Base-by-base conservation (phyloP, 805 yeast species). In the Blastobotrys parvus region DNA sequence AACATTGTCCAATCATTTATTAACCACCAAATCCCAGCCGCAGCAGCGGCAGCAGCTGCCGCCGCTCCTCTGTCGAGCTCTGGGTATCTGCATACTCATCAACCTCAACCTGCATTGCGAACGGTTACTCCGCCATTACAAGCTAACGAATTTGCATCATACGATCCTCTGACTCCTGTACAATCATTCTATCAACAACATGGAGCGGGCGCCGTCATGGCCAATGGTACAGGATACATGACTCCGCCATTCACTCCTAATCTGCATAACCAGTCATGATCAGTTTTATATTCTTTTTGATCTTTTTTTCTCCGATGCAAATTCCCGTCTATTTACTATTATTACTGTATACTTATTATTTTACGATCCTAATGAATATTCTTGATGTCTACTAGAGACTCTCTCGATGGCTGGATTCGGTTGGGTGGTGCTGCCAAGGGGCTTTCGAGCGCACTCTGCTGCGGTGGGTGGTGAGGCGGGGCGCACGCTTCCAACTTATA, bases 171-270 rank as follows among this genome's bases (percentile, higher is more conserved):
- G 6, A 32, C 16, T 13, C 35, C 31, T 21, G 29, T 23, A 15
- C 30, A 22, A 23, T 30, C 8, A 11, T 18, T 19, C 18, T 30
- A 17, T 8, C 31, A 36, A 36, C 35, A 15, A 18, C 35, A 15
- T 11, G 16, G 22, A 18, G 31, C 30, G 6, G 19, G 29, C 17
- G 39, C 15, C 19, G 30, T 25, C 16, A 3, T 17, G 18, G 31
- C 20, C 34, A 21, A 7, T 32, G n/a, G 35, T 30, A 13, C 33
- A 20, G 45, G 41, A 20, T 45, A 45, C 46, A 39, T 45, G 42
- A 45, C 49, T 3, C 49, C 49, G 22, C 49, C 49, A 4, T 42
- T 45, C 33, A 45, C 46, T 10, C 49, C 49, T 4, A 43, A 33
- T n/a, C 15, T 21, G 29, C 29, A 25, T n/a, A n/a, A n/a, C n/a